phyloP scores from a whole-genome alignment of 306 rosid species.

The Sechiopsis laciniata region DNA sequence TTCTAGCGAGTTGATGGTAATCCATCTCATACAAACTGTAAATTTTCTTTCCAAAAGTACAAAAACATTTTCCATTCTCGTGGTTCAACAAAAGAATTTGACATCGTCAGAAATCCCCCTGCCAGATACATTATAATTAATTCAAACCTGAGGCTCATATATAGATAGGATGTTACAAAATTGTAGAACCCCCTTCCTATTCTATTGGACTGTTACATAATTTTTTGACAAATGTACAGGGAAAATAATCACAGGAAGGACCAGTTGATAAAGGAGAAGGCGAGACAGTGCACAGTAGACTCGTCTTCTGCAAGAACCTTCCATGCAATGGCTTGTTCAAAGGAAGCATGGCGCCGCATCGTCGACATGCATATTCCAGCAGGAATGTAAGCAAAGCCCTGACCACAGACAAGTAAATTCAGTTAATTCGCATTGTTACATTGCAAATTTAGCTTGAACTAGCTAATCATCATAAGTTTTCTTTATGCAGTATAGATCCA shows the following conservation, averaged over 20 bases:
- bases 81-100: slow-evolving; percentile 11
- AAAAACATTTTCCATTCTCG: background rate
- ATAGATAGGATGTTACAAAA: slow-evolving; percentile 11
- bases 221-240: slow-evolving; percentile 12
- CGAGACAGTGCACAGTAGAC: slow-evolving; percentile 68
- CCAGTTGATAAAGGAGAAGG: slow-evolving; percentile 87
- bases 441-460: background rate
- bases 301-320: slow-evolving; percentile 78
- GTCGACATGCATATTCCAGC: slow-evolving; percentile 87
- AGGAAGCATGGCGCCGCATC: slow-evolving; percentile 78
- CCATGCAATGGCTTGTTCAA: slow-evolving; percentile 92
- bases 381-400: slow-evolving; percentile 80
- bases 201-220: slow-evolving; percentile 1
- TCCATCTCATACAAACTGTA: background rate
- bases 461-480: background rate
- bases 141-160: slow-evolving; percentile 2
- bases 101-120: background rate
- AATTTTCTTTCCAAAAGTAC: background rate
- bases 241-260: slow-evolving; percentile 65
- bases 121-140: slow-evolving; percentile 2
- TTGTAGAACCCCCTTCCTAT: background rate
- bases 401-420: background rate
- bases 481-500: background rate
- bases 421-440: background rate
- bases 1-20: background rate